Base-by-base conservation (phyloP, 352 stramenopile genomes). In the Globisporangium nagaii region DNA sequence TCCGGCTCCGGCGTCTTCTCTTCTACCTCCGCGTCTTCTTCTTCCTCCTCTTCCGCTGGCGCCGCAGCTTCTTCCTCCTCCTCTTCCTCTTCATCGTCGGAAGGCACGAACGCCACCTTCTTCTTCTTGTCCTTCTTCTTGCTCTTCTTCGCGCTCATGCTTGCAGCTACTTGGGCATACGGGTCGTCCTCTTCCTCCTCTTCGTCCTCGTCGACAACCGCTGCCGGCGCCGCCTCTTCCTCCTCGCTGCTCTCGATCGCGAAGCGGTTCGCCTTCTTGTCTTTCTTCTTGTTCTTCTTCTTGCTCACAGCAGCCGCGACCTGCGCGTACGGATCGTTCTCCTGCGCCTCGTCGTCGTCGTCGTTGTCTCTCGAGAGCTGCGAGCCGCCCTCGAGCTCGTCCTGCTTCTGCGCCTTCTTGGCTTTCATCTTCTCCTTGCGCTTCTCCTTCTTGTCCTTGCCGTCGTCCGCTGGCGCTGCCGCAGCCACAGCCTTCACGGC, bases 271-370 rank as follows among this genome's bases (percentile, higher is more conserved):
- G 43, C 34, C 34, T 47, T 40, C 60, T 86, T 73, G 59, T 91
- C 56, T 27, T 59, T 64, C 61, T 87, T 74, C 66, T 92, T 88
- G 65, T 63, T 85, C 72, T 87, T 91, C 73, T 89, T 90, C 65
- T 75, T 73, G 62, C 61, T 79, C 62, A 71, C 36, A n/a, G 57
- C 65, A 20, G 68, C 57, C 22, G 74, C 74, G 50, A 86, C 70
- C 58, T 83, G 69, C 11, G 75, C 75, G 47, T 90, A 88, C 44
- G 66, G 58, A 24, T 90, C 68, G 24, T 51, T 24, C 41, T 75
- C 72, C 7, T 82, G 65, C 20, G 73, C 67, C 25, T 70, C 71
- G 5, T 68, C 51, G 17, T 65, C 44, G 7, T 75, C 62, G 41
- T 77, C 62, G 17, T 71, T 54, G 3, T 47, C 60, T 35, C 60